Evolutionary conservation across 2,329 filamentous ascomycete species (phyloP).

Genomic region (Talaromyces sp.): DNA sequence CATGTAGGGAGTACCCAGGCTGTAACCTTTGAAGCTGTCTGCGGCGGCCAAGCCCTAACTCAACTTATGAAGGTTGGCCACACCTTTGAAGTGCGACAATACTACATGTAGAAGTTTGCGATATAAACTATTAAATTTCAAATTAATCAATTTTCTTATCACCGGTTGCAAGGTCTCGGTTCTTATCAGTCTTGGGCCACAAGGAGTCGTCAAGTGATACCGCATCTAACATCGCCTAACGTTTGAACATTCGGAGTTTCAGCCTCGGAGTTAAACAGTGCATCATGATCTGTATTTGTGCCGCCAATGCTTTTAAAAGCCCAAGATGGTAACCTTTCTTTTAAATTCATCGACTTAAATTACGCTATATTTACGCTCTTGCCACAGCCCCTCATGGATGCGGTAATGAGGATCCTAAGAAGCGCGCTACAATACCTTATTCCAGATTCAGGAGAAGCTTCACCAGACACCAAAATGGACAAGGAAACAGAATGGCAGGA

Average conservation of each 20-base stretch:
- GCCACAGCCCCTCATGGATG: background rate
- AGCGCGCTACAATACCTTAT: background rate
- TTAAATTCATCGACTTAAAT: background rate
- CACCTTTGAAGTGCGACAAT: no score
- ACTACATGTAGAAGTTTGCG: no score
- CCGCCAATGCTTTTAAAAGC: background rate
- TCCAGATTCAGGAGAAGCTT: background rate
- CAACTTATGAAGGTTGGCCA: no score
- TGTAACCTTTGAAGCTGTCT: no score
- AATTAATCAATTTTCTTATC: no score
- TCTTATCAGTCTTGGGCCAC: no score
- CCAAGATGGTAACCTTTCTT: no score
- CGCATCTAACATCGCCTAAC: background rate
- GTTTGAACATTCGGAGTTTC: background rate
- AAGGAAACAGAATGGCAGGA: conserved; percentile 4
- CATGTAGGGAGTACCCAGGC: no score
- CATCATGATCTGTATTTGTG: background rate
- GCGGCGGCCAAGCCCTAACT: no score
- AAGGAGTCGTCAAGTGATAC: no score
- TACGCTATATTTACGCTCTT: background rate
- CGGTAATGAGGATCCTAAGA: background rate
- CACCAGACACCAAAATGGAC: background rate
- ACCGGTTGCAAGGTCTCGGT: no score
- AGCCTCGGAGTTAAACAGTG: background rate
- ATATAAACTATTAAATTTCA: no score